Evolutionary conservation across 192 early-diverging fungal species (phyloP), one percentile per base, ranked within the genome.

Genomic region (Coemansia sp.): DNA sequence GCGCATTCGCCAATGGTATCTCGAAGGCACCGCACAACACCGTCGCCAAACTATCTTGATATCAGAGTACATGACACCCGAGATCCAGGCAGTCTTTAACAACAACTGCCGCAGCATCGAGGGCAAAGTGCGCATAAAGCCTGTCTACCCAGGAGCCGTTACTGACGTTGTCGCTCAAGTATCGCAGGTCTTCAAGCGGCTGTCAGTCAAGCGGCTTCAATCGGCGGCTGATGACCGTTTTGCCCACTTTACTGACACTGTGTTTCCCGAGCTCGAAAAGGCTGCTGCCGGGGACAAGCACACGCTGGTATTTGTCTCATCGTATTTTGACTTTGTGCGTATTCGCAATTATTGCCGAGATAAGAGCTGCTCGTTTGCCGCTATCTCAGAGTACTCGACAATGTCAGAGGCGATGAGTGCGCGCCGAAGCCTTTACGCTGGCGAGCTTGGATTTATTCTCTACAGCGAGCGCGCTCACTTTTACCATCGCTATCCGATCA

Each of bases 391-490:
- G 88, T 97, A 99, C 82, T 92, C 95, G n/a, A 82, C 91, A 18
- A 80, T 73, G 41, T 71, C 87, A 36, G 92, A 97, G 57, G 90
- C 97, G 3, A 89, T 93, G 42, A 82, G 91, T 18, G 89, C 93
- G 0, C 89, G 98, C 41, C 77, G 88, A 11, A 71, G 87, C 62
- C 96, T 98, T 67, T 93, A 91, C 82, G 88, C 90, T 22, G 94
- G 94, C n/a, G 88, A 91, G 18, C 77, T 88, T 8, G 84, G 87
- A 57, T 91, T 95, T 63, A 76, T 98, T 41, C 66, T 99, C 18
- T 90, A 91, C 73, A 97, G 96, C 34, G 98, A 99, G 84, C 90
- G 98, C n/a, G 93, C 95, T 67, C 96, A 99, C 76, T 99, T 93
- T 76, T 99, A 93, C 86, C 84, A 95, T 66, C 88, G 93, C 64